A percentile compares a stretch with the other conserved stretches of the same genome.
phyloP scores from a whole-genome alignment of 768 basidiomycete genomes.

The Russula sp. region DNA sequence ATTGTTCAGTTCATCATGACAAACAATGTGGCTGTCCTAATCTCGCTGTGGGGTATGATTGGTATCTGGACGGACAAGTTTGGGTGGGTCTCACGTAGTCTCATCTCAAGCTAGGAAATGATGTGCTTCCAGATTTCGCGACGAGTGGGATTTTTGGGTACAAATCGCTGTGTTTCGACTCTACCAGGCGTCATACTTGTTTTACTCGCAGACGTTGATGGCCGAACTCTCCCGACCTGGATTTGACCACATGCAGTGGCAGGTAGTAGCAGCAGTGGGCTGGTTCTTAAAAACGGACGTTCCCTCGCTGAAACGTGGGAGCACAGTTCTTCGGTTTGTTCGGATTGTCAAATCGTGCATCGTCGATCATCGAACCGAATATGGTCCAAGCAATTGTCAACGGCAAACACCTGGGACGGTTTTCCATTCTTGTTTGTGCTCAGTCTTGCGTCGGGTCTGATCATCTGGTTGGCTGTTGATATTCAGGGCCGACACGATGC shows the following conservation, averaged over 20 bases:
- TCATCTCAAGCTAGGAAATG: not conserved
- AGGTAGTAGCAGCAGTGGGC: not conserved
- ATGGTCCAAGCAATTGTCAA: constrained; percentile 81
- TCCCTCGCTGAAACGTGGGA: not conserved
- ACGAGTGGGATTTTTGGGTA: constrained; percentile 83
- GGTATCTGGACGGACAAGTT: constrained; percentile 74
- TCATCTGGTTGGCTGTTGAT: constrained; percentile 64
- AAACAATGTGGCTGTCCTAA: constrained; percentile 68
- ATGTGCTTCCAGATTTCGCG: constrained; percentile 47
- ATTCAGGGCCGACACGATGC: constrained; percentile 36
- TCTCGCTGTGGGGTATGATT: constrained; percentile 82
- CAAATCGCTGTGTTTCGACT: constrained; percentile 79
- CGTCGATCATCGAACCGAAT: constrained; percentile 79
- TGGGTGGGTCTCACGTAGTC: constrained; percentile 44
- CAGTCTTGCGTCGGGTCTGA: constrained; percentile 53
- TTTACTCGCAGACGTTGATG: constrained; percentile 85
- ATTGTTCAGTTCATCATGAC: constrained; percentile 59
- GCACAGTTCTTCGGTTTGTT: constrained; percentile 72
- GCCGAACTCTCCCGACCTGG: constrained; percentile 83
- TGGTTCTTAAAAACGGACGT: not conserved
- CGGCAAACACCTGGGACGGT: constrained; percentile 71
- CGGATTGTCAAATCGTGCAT: constrained; percentile 75
- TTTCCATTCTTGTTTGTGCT: constrained; percentile 79
- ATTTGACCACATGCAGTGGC: constrained; percentile 66
- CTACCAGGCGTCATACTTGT: constrained; percentile 84